A percentile compares a stretch with the other conserved stretches of the same genome.
Evolutionary conservation across 2,329 filamentous ascomycete genomes (phyloP).

Genomic region (Pyrenophora graminea): DNA sequence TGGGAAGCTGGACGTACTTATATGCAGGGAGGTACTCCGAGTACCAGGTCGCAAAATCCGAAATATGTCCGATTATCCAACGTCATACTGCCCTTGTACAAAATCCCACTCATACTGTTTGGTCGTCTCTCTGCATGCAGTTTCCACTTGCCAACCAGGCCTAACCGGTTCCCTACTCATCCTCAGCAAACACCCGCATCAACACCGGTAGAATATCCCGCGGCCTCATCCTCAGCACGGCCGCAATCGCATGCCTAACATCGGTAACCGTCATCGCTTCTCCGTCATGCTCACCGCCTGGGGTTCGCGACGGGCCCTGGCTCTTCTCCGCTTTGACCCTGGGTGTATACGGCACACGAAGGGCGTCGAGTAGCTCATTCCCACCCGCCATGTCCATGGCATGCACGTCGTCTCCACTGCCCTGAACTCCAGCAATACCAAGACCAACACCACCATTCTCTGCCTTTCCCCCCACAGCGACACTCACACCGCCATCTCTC

Average conservation of each 20-base stretch:
- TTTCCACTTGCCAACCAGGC: no score
- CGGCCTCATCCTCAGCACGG: conserved; percentile 10
- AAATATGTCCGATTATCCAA: no score
- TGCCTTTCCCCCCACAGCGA: neutral
- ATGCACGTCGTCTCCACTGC: neutral
- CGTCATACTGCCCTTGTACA: no score
- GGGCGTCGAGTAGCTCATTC: conserved; percentile 16
- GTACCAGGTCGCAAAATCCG: no score
- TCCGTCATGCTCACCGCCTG: neutral
- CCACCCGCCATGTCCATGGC: neutral
- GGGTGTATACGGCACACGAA: conserved; percentile 5
- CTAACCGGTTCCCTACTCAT: neutral
- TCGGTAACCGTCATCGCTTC: conserved; percentile 12
- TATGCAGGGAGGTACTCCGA: no score
- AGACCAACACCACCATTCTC: no score
- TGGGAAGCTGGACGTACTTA: no score
- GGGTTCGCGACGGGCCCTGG: neutral
- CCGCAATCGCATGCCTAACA: conserved; percentile 13
- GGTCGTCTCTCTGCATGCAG: no score
- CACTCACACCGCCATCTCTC: neutral
- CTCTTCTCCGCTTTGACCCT: neutral
- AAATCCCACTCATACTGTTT: no score
- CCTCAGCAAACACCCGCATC: conserved; percentile 13
- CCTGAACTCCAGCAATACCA: no score
- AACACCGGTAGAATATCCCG: conserved; percentile 16